These are phyloP conservation scores for Boletus pseudopeckii DNA, from an alignment of 768 basidiomycete genomes.

Conservation along the genomic window DNA sequence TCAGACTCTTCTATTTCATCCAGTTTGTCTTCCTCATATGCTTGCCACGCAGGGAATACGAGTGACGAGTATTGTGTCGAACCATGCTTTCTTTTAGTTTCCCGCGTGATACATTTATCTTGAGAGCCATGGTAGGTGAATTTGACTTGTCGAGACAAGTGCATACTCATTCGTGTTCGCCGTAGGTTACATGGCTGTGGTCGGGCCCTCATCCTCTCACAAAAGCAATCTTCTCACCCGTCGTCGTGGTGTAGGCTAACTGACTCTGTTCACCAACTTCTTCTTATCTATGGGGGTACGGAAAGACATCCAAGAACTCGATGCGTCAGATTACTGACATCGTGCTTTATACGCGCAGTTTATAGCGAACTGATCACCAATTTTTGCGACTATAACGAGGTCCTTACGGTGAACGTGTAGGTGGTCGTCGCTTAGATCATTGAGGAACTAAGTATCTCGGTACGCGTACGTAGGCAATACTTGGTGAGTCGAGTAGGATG, in stretches of 20 bases:
- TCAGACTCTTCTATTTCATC: constrained; percentile 19
- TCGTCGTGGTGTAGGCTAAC: constrained; percentile 4
- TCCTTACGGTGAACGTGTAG: constrained; percentile 7
- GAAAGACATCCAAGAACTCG: too few relatives aligned
- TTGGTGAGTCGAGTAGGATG: constrained; percentile 7
- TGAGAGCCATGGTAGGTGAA: constrained; percentile 12
- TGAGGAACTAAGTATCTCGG: not conserved
- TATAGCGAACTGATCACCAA: constrained; percentile 13
- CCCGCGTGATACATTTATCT: not conserved
- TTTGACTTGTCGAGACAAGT: not conserved
- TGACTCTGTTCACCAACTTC: constrained; percentile 16
- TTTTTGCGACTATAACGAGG: constrained; percentile 12
- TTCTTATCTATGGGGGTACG: constrained; percentile 19
- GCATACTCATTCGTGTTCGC: not conserved
- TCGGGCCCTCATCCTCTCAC: not conserved
- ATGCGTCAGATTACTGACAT: not conserved
- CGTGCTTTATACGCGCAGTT: not conserved
- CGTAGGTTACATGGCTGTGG: constrained; percentile 20
- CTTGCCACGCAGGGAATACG: not conserved
- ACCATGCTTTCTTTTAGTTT: constrained; percentile 1
- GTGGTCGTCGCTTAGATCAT: not conserved
- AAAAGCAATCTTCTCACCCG: constrained; percentile 1
- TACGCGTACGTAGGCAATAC: constrained; percentile 5
- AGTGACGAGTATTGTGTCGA: not conserved
- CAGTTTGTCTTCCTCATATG: constrained; percentile 7